A percentile compares a stretch with the other conserved stretches of the same genome.
Evolutionary conservation across 768 basidiomycete species (phyloP).

Genomic region (Hydnomerulius pinastri): DNA sequence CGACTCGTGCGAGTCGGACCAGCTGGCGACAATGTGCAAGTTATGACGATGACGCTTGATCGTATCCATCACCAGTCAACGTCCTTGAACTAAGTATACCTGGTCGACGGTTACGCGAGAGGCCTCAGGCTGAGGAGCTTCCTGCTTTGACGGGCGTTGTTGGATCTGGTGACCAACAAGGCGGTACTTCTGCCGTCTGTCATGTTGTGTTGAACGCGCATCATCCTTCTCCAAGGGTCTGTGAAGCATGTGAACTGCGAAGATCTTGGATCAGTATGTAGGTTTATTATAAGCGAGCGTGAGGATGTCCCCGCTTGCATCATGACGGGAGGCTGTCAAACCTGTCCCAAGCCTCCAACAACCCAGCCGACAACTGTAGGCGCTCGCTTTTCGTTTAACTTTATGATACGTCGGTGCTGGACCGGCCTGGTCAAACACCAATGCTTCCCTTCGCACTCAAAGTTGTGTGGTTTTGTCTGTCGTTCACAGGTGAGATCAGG

Average conservation of each 20-base stretch:
- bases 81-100: not conserved
- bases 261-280: not conserved
- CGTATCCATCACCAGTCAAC: too few species aligned
- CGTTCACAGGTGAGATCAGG: conserved; percentile 46
- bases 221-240: not conserved
- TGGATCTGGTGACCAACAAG: not conserved
- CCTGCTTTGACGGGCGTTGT: not conserved
- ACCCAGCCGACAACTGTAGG: too few species aligned
- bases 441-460: conserved; percentile 63
- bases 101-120: too few species aligned
- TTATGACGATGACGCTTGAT: too few species aligned
- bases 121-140: not conserved
- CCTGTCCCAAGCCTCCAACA: too few species aligned
- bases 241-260: conserved; percentile 6
- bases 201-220: too few species aligned
- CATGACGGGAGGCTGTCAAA: not conserved
- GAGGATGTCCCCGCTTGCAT: too few species aligned
- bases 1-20: too few species aligned
- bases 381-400: not conserved
- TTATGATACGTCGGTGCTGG: not conserved
- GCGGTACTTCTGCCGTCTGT: not conserved
- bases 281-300: not conserved
- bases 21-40: too few species aligned
- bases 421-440: not conserved
- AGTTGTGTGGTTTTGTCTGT: conserved; percentile 59